Evolutionary conservation across 257 asterid species (phyloP).

Genomic region (Anisodus acutangulus): DNA sequence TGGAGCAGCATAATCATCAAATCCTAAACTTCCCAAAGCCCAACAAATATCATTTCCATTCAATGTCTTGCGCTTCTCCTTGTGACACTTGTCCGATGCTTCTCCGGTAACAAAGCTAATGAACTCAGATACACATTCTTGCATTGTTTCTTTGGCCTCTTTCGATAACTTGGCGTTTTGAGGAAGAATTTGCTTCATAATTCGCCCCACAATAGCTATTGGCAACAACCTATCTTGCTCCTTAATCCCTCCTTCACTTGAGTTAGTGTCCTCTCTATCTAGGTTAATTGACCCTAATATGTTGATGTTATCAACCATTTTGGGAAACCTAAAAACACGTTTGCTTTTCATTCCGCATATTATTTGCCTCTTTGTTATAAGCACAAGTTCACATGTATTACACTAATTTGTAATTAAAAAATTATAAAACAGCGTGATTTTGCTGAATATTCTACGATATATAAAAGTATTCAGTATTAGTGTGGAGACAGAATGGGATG

Average conservation of each 20-base stretch:
- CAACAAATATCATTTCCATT: constrained; percentile 70
- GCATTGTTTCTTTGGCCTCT: constrained; percentile 78
- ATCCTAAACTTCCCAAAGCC: constrained; percentile 64
- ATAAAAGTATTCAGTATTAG: neutral
- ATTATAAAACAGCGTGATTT: too few relatives aligned
- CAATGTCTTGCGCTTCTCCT: constrained; percentile 68
- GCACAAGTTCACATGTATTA: too few relatives aligned
- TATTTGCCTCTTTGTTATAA: neutral
- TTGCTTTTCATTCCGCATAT: too few relatives aligned
- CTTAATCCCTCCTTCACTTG: constrained; percentile 28
- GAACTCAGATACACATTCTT: constrained; percentile 72
- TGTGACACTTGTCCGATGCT: constrained; percentile 70
- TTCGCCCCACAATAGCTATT: constrained; percentile 70
- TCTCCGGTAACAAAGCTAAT: constrained; percentile 71
- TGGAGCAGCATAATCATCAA: constrained; percentile 59
- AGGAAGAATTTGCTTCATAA: constrained; percentile 71
- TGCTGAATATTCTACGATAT: neutral
- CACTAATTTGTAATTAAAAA: neutral
- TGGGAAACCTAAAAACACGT: neutral
- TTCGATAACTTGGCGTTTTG: constrained; percentile 68
- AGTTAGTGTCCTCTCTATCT: neutral
- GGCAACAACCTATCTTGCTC: constrained; percentile 62
- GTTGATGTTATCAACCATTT: constrained; percentile 46
- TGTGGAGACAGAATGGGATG: neutral
- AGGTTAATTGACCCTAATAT: neutral